Evolutionary conservation across 495 filamentous ascomycete species (phyloP), one percentile per base, ranked within the genome.

Genomic region (Trichoderma orchidacearum): DNA sequence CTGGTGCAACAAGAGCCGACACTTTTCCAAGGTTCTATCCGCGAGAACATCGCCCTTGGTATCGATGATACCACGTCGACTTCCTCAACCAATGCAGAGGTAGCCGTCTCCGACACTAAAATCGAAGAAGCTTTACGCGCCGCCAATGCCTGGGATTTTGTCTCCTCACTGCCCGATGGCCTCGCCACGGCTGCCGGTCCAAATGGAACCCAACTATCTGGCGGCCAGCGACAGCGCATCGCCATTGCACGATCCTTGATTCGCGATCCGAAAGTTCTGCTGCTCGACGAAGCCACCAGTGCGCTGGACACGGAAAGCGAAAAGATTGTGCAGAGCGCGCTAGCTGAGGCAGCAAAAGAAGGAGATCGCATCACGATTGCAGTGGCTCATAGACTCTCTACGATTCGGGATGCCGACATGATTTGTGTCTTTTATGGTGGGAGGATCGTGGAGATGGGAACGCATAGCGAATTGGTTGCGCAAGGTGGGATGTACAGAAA

Each of bases 261-360:
- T 25, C 79, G 85, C 45, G 72, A 89, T 54, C 84, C 88, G 0
- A 73, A 75, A 12, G 78, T 93, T 35, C 70, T 93, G 28, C 73
- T 93, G 9, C 69, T 93, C n/a, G 87, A 92, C 60, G 86, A 92
- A 62, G 83, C 85, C 9, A 89, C 86, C 0, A 77, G 66, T 25
- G 78, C 80, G 0, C 62, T 89, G 17, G 85, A 85, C 61, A 67
- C 78, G 0, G 64, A 76, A 56, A 68, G 63, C 0, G 75, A 79
- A 57, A 62, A 62, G 32, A 48, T 70, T 9, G 68, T 74, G 0
- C 70, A 73, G 53, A 54, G 54, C 12, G 71, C 66, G 0, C 55
- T 75, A 9, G 63, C 70, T 5, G 58, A 62, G 23, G 70, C 70
- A 5, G 62, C 69, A 8, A 56, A 54, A 25, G 48, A 52, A 9